Conservation (phyloP, 208 protist genomes). For the Wallacemonas rigidus region DNA sequence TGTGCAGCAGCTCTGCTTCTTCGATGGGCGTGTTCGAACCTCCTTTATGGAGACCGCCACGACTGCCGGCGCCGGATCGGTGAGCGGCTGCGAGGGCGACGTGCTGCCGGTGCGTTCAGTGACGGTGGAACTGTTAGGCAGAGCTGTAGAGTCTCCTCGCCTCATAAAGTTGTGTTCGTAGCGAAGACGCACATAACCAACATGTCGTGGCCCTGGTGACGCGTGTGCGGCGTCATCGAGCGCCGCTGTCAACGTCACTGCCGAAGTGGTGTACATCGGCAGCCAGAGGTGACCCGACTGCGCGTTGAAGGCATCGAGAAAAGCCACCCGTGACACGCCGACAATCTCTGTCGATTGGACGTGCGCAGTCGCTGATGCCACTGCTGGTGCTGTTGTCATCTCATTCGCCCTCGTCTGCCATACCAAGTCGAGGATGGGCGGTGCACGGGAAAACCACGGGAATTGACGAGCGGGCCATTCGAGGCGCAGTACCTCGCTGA, state of each 20-base stretch:
- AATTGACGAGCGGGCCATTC: conserved; percentile 29
- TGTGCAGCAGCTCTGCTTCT: neutral
- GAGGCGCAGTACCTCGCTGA: conserved; percentile 17
- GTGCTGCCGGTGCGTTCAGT: no score
- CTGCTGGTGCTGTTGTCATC: neutral
- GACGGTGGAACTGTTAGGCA: no score
- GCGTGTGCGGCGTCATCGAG: no score
- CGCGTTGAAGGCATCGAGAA: conserved; percentile 17
- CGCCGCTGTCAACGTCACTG: neutral
- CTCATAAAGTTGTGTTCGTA: conserved; percentile 52
- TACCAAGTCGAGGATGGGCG: conserved; percentile 26
- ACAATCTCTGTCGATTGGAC: conserved; percentile 4
- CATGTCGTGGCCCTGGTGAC: conserved; percentile 1
- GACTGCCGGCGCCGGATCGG: neutral
- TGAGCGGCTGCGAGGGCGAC: neutral
- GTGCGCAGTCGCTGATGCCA: no score
- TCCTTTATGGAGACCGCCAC: conserved; percentile 15
- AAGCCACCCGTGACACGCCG: conserved; percentile 20
- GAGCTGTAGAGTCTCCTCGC: neutral
- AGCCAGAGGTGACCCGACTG: conserved; percentile 29
- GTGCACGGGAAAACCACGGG: conserved; percentile 19
- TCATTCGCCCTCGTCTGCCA: conserved; percentile 9
- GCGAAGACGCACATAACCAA: conserved; percentile 43
- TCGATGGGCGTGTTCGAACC: neutral
- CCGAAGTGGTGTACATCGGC: conserved; percentile 23